Conservation (phyloP, 768 basidiomycete genomes). For the Nevesoporus exiguus region DNA sequence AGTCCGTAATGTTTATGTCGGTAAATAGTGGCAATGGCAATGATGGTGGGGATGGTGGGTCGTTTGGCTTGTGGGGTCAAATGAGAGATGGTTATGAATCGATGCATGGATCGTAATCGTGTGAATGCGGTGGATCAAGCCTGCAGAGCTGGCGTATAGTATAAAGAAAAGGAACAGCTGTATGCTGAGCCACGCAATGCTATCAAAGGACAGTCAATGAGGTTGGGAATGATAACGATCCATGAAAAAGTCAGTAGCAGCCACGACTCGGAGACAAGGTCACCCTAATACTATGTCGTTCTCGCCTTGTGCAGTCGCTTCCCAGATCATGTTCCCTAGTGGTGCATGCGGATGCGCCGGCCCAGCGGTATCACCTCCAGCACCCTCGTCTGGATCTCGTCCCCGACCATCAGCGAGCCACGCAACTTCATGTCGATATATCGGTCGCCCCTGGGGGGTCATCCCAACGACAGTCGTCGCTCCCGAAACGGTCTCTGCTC, state of each 20-base stretch:
- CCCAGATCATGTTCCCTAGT: conserved; percentile 29
- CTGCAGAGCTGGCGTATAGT: background rate
- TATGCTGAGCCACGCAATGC: conserved; percentile 4
- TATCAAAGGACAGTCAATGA: conserved; percentile 1
- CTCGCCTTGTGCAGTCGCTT: conserved; percentile 25
- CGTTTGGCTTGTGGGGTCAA: conserved; percentile 1
- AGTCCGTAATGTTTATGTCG: conserved; percentile 15
- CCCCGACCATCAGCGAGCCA: conserved; percentile 25
- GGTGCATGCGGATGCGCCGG: conserved; percentile 20
- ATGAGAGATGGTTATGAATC: background rate
- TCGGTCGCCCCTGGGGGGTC: conserved; percentile 27
- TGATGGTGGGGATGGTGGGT: background rate
- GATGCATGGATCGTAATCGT: conserved; percentile 3
- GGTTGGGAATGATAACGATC: background rate
- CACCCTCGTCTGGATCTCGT: conserved; percentile 19
- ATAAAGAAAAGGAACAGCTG: conserved; percentile 1
- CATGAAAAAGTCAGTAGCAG: conserved; percentile 4
- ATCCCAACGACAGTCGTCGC: conserved; percentile 25
- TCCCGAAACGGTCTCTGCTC: conserved; percentile 35
- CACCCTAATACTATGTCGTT: conserved; percentile 32
- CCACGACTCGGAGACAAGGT: conserved; percentile 3
- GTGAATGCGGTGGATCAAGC: conserved; percentile 7
- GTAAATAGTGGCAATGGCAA: conserved; percentile 15
- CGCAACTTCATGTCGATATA: conserved; percentile 29
- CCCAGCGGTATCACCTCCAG: conserved; percentile 14